phyloP scores from a whole-genome alignment of 176 grass and related monocot species.

The Avena atlantica region DNA sequence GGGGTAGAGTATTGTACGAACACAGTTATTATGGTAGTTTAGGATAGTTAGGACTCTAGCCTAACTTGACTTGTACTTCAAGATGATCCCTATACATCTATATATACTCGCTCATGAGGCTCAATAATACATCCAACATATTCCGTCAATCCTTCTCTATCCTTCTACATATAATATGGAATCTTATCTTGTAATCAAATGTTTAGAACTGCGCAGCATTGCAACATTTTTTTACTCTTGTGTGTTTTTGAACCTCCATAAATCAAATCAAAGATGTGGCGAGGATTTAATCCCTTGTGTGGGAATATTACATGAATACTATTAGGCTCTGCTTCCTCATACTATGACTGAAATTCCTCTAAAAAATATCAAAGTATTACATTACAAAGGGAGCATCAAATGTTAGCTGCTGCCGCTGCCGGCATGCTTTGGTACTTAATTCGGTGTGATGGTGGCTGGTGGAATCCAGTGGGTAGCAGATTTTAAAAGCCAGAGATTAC shows the following conservation, averaged over 20 bases:
- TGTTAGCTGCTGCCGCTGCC: neutral
- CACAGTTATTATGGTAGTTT: too few relatives aligned
- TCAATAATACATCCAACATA: too few relatives aligned
- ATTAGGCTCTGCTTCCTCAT: neutral
- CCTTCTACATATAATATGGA: neutral
- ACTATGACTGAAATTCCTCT: neutral
- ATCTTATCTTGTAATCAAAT: neutral
- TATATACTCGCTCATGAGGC: too few relatives aligned
- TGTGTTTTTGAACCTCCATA: neutral
- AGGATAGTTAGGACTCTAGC: too few relatives aligned
- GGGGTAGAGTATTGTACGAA: too few relatives aligned
- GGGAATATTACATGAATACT: neutral
- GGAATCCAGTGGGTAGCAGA: conserved; percentile 15
- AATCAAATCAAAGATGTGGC: neutral
- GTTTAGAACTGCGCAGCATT: neutral
- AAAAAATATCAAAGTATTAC: neutral
- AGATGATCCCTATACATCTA: too few relatives aligned
- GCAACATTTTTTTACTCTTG: neutral
- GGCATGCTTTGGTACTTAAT: neutral
- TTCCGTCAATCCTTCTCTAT: too few relatives aligned
- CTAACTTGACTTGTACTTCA: too few relatives aligned
- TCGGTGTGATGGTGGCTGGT: conserved; percentile 19
- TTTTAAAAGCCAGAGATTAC: conserved; percentile 41
- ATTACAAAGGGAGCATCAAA: neutral
- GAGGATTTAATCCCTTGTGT: neutral